Base-by-base conservation (phyloP, 345 rosid species). In the Camelina laxa region DNA sequence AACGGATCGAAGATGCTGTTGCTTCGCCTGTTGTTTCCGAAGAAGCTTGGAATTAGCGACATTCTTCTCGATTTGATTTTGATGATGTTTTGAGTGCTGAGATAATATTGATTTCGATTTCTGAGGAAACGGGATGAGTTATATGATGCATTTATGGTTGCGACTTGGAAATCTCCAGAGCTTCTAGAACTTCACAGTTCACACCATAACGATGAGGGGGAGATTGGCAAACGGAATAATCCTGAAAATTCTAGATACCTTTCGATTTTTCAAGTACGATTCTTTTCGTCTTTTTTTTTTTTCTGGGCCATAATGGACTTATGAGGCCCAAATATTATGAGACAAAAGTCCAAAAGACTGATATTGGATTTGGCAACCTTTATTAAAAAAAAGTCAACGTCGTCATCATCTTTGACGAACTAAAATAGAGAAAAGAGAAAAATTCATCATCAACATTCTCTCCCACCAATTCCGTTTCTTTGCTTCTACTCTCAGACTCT, bases 1-100 rank as follows among this genome's bases (percentile, higher is more conserved):
- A 70, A 70, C 0, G 76, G 76, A 39, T 72, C 77, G 24, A 73
- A 65, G 9, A 44, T 10, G 57, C 14, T 74, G 71, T n/a, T 67
- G 22, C 22, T 70, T 44, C 61, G 47, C 24, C 75, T 64, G 63
- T 67, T 74, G 50, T 67, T 74, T 20, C 72, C 66, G 58, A 74
- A 74, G 60, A 74, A 20, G 45, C 78, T 74, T 64, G 72, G 72
- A 56, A 74, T 74, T 27, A 74, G 30, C 24, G 78, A 74, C 78
- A 74, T 74, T 74, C 5, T 27, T 27, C 5, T 27, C 30, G 30
- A 2, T 49, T 15, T 35, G 33, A 49, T 44, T 44, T 35, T 7
- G 39, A 50, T 50, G 55, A 19, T 50, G 56, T 51, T 51, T 51
- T 3, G 8, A 51, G 21, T 2, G 33, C 9, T 53, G 16, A 53